Evolutionary conservation across 768 basidiomycete genomes (phyloP).

Genomic region (Auricularia heimuer): DNA sequence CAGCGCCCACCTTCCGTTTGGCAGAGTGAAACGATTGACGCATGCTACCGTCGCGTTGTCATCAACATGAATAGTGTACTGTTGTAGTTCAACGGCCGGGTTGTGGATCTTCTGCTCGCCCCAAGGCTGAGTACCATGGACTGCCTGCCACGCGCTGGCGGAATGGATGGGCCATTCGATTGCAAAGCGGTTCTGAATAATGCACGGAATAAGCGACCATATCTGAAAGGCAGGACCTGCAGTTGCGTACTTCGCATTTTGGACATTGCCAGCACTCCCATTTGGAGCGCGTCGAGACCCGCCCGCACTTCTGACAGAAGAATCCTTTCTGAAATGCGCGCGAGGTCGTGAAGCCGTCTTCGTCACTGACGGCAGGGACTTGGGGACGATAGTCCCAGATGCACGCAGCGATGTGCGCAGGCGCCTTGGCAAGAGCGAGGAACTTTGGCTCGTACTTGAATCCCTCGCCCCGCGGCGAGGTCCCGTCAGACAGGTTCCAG

Average conservation of each 20-base stretch:
- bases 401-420: neutral
- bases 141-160: neutral
- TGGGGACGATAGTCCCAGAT: neutral
- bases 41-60: neutral
- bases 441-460: neutral
- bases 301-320: neutral
- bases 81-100: neutral
- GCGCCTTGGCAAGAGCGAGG: neutral
- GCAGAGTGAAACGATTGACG: neutral
- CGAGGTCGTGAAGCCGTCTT: neutral
- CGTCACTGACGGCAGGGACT: neutral
- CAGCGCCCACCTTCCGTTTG: neutral
- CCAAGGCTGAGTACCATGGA: neutral
- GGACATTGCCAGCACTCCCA: neutral
- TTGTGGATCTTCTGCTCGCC: neutral
- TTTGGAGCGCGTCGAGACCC: neutral
- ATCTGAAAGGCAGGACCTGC: neutral
- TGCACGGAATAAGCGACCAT: neutral
- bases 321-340: neutral
- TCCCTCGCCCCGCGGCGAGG: neutral
- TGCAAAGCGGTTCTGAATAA: neutral
- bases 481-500: neutral
- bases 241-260: neutral
- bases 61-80: neutral
- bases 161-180: neutral